Evolutionary conservation across 805 yeast genomes (phyloP).

Genomic region (Groenewaldozyma tartarivorans): DNA sequence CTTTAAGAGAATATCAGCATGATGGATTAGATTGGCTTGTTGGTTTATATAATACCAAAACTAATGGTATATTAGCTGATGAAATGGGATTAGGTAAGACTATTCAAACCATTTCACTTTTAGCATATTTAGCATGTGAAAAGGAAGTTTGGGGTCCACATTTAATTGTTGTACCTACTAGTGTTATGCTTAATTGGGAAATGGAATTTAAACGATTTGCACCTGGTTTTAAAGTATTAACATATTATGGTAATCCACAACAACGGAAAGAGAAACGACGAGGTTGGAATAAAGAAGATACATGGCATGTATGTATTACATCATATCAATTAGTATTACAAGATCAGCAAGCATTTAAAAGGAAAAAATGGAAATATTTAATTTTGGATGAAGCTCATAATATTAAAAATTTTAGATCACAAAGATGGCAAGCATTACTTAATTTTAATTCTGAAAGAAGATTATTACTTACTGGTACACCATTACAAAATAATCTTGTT

Average conservation of each 20-base stretch:
- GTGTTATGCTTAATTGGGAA: slow-evolving; percentile 97
- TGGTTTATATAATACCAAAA: slow-evolving; percentile 79
- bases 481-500: slow-evolving; percentile 86
- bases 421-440: slow-evolving; percentile 91
- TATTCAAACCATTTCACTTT: slow-evolving; percentile 83
- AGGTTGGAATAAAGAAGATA: slow-evolving; percentile 95
- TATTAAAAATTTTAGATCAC: slow-evolving; percentile 90
- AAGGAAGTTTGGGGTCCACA: slow-evolving; percentile 98
- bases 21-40: slow-evolving; percentile 98
- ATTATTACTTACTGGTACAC: slow-evolving; percentile 88
- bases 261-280: slow-evolving; percentile 91
- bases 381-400: slow-evolving; percentile 94
- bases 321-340: slow-evolving; percentile 97
- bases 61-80: slow-evolving; percentile 96
- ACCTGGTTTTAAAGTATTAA: slow-evolving; percentile 91
- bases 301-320: slow-evolving; percentile 94
- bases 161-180: slow-evolving; percentile 91
- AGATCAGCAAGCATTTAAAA: slow-evolving; percentile 86
- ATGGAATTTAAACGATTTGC: slow-evolving; percentile 98
- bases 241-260: slow-evolving; percentile 94
- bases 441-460: slow-evolving; percentile 91
- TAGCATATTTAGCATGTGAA: slow-evolving; percentile 85
- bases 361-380: slow-evolving; percentile 95
- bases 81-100: slow-evolving; percentile 98
- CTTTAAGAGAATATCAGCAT: slow-evolving; percentile 81